phyloP scores from a whole-genome alignment of 73 alveolate species.

The Uronychia setigera region DNA sequence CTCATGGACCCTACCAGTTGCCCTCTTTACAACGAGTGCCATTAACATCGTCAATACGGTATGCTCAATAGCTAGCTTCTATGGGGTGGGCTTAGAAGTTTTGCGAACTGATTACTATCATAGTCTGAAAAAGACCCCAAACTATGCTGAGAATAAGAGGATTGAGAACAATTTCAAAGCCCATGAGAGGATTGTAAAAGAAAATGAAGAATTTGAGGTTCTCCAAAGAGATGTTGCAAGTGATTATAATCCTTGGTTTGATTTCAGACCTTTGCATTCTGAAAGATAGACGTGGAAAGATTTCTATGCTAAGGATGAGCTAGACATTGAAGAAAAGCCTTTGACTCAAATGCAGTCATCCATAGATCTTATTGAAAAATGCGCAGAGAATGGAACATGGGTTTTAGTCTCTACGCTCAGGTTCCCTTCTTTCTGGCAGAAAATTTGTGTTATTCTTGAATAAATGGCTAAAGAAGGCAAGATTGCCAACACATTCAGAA shows the following conservation, averaged over 20 bases:
- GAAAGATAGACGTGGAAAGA: conserved; percentile 27
- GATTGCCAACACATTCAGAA: conserved; percentile 42
- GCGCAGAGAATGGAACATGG: conserved; percentile 69
- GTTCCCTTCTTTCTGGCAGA: conserved; percentile 50
- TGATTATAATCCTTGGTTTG: not conserved
- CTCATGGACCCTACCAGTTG: conserved; percentile 52
- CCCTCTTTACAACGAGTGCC: conserved; percentile 3
- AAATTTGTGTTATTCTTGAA: conserved; percentile 3
- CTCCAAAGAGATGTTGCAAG: not conserved
- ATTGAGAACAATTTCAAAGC: not conserved
- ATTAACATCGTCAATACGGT: conserved; percentile 50
- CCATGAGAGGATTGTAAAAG: not conserved
- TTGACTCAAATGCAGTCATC: not conserved
- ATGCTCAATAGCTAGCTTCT: conserved; percentile 50
- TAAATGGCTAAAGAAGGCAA: conserved; percentile 7
- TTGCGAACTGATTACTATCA: conserved; percentile 35
- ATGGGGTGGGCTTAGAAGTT: conserved; percentile 56
- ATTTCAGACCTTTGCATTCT: not conserved
- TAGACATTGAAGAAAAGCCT: conserved; percentile 52
- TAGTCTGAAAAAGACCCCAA: conserved; percentile 34
- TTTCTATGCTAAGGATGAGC: conserved; percentile 38
- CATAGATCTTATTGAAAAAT: conserved; percentile 29
- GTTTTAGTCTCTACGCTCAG: conserved; percentile 40
- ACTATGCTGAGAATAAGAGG: conserved; percentile 20
- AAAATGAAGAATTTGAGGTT: not conserved